Conservation (phyloP, 805 yeast species). For the Suhomyces sp. region DNA sequence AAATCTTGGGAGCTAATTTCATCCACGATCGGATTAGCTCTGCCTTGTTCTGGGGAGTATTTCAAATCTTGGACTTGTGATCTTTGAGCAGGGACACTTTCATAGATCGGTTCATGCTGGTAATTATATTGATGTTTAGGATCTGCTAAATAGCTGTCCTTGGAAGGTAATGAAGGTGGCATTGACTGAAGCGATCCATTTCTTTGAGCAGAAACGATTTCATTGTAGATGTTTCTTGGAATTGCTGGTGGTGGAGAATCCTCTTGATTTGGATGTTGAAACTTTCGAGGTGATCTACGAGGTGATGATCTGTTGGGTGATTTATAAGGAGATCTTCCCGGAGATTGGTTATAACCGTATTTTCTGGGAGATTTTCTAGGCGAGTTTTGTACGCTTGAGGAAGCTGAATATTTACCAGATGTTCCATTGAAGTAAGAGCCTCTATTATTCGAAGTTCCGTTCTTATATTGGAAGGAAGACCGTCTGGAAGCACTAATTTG, state of each 20-base stretch:
- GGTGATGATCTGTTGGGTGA: slow-evolving; percentile 20
- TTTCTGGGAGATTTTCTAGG: slow-evolving; percentile 23
- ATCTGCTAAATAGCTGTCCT: slow-evolving; percentile 22
- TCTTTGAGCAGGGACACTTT: slow-evolving; percentile 3
- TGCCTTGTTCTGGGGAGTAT: slow-evolving; percentile 3
- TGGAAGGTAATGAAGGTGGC: slow-evolving; percentile 45
- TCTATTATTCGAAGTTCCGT: slow-evolving; percentile 22
- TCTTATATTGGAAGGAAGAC: slow-evolving; percentile 42
- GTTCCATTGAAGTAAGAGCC: slow-evolving; percentile 11
- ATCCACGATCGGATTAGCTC: slow-evolving; percentile 18
- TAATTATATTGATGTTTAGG: slow-evolving; percentile 6
- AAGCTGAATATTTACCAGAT: slow-evolving; percentile 25
- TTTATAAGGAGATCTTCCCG: slow-evolving; percentile 18
- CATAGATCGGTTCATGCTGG: slow-evolving; percentile 3
- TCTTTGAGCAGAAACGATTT: slow-evolving; percentile 38
- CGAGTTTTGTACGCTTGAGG: slow-evolving; percentile 35
- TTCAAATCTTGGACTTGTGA: slow-evolving; percentile 6
- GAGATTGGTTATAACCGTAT: slow-evolving; percentile 14
- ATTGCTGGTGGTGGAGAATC: slow-evolving; percentile 27
- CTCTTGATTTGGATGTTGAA: slow-evolving; percentile 14
- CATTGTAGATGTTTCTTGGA: slow-evolving; percentile 45
- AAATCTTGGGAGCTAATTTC: slow-evolving; percentile 19
- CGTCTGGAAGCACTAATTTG: slow-evolving; percentile 42
- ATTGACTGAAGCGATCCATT: slow-evolving; percentile 24
- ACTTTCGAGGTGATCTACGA: slow-evolving; percentile 21